These are phyloP conservation scores for Otatea glauca DNA, from an alignment of 176 grass and related monocot genomes.

Conservation along the genomic window DNA sequence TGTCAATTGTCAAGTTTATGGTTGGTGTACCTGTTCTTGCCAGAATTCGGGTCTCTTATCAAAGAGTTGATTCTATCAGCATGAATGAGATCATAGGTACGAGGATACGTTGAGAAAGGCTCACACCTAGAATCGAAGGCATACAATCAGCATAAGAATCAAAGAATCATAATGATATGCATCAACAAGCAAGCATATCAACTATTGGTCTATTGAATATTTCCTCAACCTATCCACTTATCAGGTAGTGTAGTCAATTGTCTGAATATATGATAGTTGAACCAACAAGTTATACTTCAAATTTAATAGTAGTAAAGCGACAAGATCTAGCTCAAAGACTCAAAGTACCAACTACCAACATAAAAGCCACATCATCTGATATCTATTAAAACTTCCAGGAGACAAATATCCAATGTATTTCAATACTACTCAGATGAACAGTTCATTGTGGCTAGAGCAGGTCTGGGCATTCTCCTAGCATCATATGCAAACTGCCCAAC, in stretches of 20 bases:
- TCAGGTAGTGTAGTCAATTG: background rate
- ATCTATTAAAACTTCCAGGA: constrained; percentile 16
- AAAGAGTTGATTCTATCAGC: constrained; percentile 75
- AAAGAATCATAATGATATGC: background rate
- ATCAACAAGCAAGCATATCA: background rate
- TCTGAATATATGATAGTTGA: background rate
- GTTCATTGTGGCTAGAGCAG: constrained; percentile 3
- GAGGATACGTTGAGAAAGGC: constrained; percentile 91
- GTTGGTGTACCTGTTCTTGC: constrained; percentile 66
- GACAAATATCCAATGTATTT: background rate
- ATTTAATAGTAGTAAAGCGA: background rate
- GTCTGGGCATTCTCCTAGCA: background rate
- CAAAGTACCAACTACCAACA: background rate
- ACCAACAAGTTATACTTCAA: constrained; percentile 3
- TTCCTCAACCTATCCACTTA: background rate
- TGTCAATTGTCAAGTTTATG: constrained; percentile 7
- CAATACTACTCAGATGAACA: background rate
- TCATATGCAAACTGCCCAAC: background rate
- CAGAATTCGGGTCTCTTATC: constrained; percentile 57
- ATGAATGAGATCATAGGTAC: constrained; percentile 96
- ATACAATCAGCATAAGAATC: constrained; percentile 17
- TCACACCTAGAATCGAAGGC: constrained; percentile 74
- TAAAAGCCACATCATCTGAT: constrained; percentile 4
- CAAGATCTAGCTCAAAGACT: constrained; percentile 7
- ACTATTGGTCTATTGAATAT: constrained; percentile 3